Base-by-base conservation (phyloP, 495 filamentous ascomycete species). In the Penicillium desertorum region DNA sequence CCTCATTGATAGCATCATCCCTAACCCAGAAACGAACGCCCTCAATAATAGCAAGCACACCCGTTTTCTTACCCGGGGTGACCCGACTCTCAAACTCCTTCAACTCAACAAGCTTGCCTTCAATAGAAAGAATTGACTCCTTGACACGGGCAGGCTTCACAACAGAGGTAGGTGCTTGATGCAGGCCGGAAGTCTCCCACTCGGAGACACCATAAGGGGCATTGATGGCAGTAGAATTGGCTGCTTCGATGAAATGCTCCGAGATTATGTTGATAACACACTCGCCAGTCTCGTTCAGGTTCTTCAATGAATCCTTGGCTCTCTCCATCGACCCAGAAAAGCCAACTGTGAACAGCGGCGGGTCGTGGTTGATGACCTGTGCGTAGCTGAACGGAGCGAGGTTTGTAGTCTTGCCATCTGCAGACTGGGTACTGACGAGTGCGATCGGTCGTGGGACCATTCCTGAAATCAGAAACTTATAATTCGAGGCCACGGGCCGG, bases 321-420 rank as follows among this genome's bases (percentile, higher is more conserved):
- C 76, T 77, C 4, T 79, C 78, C 11, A 83, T 69, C 1, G 71
- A 64, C 0, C 70, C 70, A 3, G 60, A 78, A 65, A 91, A 88
- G 7, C 94, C 91, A 17, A 97, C 73, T n/a, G 80, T 79, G 73
- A 98, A 95, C 27, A 96, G 76, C 1, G 94, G 94, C 3, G 94
- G 93, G 69, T 97, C 93, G 67, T 95, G 90, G 64, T 86, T 86
- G 61, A 96, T 81, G 10, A 97, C 67, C 57, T 90, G 83, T 59
- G 90, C 87, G 76, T 94, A 96, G 60, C 82, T 87, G 76, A 92
- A 96, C 0, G 92, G 92, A 1, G 93, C 88, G 5, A 98, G 80
- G 71, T 98, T 98, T 4, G 78, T 79, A 59, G 78, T 64, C 70
- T 69, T 71, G 54, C 83, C 85, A 65, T 87, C 84, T 55, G 77